Evolutionary conservation across 192 early-diverging fungal genomes (phyloP), one percentile per base, ranked within the genome.

Genomic region (Umbelopsis sp.): DNA sequence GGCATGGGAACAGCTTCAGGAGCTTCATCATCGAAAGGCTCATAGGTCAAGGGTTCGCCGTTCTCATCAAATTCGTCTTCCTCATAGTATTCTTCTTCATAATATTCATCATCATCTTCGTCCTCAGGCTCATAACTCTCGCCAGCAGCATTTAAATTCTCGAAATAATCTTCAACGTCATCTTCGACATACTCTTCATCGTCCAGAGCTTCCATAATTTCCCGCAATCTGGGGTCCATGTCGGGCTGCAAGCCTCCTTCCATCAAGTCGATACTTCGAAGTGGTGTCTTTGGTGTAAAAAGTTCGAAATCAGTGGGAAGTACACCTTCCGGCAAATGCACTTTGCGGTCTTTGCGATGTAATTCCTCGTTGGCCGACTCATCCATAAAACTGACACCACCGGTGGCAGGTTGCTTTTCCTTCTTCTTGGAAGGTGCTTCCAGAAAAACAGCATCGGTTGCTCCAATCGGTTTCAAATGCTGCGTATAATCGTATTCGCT

Each of bases 401-500:
- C 82, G 10, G 53, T 65, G n/a, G 68, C 73, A 44, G 85, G 71
- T 68, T 82, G 66, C 70, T 87, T 78, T 51, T 79, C 81, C 61
- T 90, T 90, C 21, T 82, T 81, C 49, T 77, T 76, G 27, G 80
- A 81, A 12, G 81, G 75, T 46, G 93, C 87, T 66, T 92, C 88
- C 58, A 99, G 72, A 52, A 94, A 88, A 47, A 97, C 89, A 23
- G 91, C 94, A n/a, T 82, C 86, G 25, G 91, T 83, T 37, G 72
- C 79, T 20, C 97, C 96, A 21, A 98, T 94, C 33, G 82, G 76
- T 46, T 89, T 90, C 75, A 99, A 84, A 68, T 99, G 97, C 83
- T 97, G 87, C 67, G 91, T 87, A 80, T 99, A 99, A 79, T 99
- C 93, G 79, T 98, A 99, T 44, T 94, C 85, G 64, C 87, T 83